phyloP scores from a whole-genome alignment of 495 filamentous ascomycete species.

The Glonium stellatum region DNA sequence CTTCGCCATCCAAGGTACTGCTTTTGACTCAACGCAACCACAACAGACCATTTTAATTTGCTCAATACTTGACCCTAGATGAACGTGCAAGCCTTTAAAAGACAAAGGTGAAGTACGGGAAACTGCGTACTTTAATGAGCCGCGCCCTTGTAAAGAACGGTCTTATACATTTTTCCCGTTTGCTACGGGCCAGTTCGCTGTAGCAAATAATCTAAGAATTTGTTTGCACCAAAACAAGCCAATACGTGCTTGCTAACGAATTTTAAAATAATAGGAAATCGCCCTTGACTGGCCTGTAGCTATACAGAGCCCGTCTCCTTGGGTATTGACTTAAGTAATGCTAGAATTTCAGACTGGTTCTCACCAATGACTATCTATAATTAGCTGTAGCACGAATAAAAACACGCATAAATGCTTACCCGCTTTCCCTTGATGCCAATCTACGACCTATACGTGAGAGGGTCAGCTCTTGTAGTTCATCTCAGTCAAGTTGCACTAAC shows the following conservation, averaged over 20 bases:
- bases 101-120: too few species aligned
- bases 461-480: slow-evolving; percentile 38
- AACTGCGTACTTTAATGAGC: too few species aligned
- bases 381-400: slow-evolving; percentile 15
- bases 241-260: neutral
- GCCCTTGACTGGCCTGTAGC: neutral
- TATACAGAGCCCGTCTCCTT: slow-evolving; percentile 36
- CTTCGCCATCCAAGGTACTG: too few species aligned
- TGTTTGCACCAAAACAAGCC: neutral
- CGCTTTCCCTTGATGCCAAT: slow-evolving; percentile 87
- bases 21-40: too few species aligned
- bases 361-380: slow-evolving; percentile 51
- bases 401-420: slow-evolving; percentile 33
- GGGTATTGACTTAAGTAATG: slow-evolving; percentile 58
- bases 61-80: too few species aligned
- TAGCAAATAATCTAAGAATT: neutral
- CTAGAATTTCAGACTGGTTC: slow-evolving; percentile 76
- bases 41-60: too few species aligned
- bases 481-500: slow-evolving; percentile 47
- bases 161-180: neutral
- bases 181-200: neutral
- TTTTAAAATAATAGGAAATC: neutral
- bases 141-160: neutral
- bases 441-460: slow-evolving; percentile 48
- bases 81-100: too few species aligned